Conservation (phyloP, 176 grass and related monocot species). For the Oryza glumipatula region DNA sequence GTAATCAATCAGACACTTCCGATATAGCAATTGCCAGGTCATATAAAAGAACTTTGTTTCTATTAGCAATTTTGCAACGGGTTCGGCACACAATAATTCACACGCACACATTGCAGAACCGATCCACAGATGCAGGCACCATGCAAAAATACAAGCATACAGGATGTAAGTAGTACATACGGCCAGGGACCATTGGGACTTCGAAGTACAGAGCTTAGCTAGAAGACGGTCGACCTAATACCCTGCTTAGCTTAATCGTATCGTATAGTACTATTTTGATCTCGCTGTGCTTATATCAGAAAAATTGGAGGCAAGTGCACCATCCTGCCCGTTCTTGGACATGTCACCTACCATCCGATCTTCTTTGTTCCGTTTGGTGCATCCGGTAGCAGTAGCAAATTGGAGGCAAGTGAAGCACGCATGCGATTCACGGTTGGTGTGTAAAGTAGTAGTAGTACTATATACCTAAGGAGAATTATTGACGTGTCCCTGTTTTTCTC, state of each 20-base stretch:
- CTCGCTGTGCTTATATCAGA: neutral
- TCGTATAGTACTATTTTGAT: neutral
- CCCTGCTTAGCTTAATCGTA: neutral
- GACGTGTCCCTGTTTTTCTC: neutral
- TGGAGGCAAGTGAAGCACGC: neutral
- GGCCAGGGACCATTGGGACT: neutral
- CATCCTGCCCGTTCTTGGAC: neutral
- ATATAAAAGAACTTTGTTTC: no score
- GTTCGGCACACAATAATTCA: neutral
- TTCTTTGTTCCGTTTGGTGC: conserved; percentile 29
- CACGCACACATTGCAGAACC: neutral
- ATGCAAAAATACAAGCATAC: neutral
- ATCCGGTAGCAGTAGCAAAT: neutral
- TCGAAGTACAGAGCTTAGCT: neutral
- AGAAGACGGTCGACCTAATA: neutral
- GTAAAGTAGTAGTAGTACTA: neutral
- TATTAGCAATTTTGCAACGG: neutral
- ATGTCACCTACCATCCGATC: conserved; percentile 25
- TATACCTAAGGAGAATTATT: neutral
- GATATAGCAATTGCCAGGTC: neutral
- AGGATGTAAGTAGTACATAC: neutral
- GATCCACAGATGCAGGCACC: neutral
- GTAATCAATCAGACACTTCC: neutral
- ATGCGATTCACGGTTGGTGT: neutral
- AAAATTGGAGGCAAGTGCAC: neutral